A percentile compares a stretch with the other conserved stretches of the same genome.
Evolutionary conservation across 2,329 filamentous ascomycete species (phyloP).

Genomic region (Neodidymelliopsis sp.): DNA sequence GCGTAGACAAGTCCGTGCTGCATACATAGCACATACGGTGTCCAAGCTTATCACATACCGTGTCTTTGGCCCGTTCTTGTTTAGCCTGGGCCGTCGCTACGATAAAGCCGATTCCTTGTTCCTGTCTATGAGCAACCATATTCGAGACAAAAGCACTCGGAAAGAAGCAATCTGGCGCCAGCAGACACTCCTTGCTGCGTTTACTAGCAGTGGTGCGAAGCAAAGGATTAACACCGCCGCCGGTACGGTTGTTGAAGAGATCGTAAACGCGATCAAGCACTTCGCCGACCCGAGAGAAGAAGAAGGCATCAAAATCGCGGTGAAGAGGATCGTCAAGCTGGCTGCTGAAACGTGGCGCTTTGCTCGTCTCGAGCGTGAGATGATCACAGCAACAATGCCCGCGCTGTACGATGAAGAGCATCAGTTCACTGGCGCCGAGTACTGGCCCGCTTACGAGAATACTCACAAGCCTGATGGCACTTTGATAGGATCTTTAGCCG

Average conservation of each 20-base stretch:
- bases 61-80: constrained; percentile 66
- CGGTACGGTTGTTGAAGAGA: constrained; percentile 64
- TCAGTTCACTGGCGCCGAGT: constrained; percentile 40
- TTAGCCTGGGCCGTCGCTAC: constrained; percentile 61
- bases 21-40: constrained; percentile 64
- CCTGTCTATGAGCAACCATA: constrained; percentile 62
- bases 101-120: constrained; percentile 65
- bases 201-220: constrained; percentile 64
- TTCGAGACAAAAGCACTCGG: constrained; percentile 63
- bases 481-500: constrained; percentile 37
- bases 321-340: constrained; percentile 64
- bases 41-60: constrained; percentile 64
- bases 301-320: constrained; percentile 59
- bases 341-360: constrained; percentile 67
- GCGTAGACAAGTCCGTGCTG: constrained; percentile 57
- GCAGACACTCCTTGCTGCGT: constrained; percentile 64
- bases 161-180: constrained; percentile 66
- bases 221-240: constrained; percentile 64
- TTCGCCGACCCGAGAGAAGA: constrained; percentile 61
- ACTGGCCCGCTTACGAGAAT: constrained; percentile 46
- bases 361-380: constrained; percentile 63
- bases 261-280: constrained; percentile 61
- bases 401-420: constrained; percentile 43
- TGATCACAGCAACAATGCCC: constrained; percentile 62
- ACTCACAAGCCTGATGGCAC: constrained; percentile 39